Percentiles rank a stretch among this genome's conserved stretches.
These are phyloP conservation scores for Hanseniaspora vineae DNA, from an alignment of 805 yeast genomes.

Conservation along the genomic window DNA sequence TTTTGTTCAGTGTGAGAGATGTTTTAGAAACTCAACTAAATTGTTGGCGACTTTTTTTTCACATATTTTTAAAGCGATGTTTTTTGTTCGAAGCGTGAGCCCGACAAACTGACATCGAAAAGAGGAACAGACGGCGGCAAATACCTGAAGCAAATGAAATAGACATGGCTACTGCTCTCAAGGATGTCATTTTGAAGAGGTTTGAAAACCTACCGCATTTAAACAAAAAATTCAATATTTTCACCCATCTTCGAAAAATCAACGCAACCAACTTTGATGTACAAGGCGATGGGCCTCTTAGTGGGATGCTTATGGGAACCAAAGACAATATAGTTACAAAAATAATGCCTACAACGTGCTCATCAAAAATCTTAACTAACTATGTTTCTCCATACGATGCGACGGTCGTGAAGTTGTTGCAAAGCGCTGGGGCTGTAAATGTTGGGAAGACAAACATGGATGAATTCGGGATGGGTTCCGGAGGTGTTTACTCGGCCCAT, in stretches of 20 bases:
- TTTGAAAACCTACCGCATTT: background rate
- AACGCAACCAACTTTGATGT: background rate
- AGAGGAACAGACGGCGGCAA: background rate
- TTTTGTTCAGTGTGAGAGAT: background rate
- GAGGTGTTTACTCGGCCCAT: constrained; percentile 39
- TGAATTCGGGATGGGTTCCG: constrained; percentile 96
- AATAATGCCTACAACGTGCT: constrained; percentile 63
- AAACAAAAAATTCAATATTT: background rate
- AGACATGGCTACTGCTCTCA: background rate
- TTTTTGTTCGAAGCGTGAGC: too few species aligned
- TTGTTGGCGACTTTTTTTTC: background rate
- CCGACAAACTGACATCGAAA: background rate
- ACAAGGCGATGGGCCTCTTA: constrained; percentile 11
- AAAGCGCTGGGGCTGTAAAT: constrained; percentile 35
- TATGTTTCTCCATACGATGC: constrained; percentile 75
- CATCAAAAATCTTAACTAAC: constrained; percentile 45
- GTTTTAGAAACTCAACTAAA: too few species aligned
- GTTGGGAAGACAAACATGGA: constrained; percentile 87
- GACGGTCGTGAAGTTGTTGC: constrained; percentile 49
- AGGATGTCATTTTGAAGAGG: background rate
- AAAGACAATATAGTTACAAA: constrained; percentile 75
- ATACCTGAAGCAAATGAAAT: background rate
- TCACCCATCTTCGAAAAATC: background rate
- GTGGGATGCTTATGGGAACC: constrained; percentile 32
- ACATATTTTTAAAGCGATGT: background rate